Conservation (phyloP, 179 eudicot species). For the Silene noctiflora region DNA sequence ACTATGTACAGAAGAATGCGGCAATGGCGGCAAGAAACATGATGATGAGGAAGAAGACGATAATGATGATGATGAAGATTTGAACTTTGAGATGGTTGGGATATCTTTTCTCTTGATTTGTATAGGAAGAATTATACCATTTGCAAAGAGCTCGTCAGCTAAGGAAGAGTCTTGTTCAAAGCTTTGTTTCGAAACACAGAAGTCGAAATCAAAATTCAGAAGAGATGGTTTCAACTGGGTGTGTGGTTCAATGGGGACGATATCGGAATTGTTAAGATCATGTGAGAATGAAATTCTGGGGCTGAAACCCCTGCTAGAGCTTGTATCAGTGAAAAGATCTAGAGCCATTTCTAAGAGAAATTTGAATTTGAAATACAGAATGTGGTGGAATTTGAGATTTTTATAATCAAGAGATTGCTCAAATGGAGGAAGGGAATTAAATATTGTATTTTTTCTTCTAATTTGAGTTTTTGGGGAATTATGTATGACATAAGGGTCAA, state of each 20-base stretch:
- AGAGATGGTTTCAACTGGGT: conserved; percentile 26
- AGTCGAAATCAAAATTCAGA: conserved; percentile 33
- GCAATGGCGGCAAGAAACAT: conserved; percentile 20
- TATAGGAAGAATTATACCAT: conserved; percentile 35
- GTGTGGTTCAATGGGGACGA: conserved; percentile 31
- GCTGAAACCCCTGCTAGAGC: conserved; percentile 31
- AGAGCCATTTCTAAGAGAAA: conserved; percentile 30
- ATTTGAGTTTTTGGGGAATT: conserved; percentile 14
- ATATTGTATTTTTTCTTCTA: not conserved
- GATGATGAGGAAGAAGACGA: not conserved
- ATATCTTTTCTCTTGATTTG: conserved; percentile 36
- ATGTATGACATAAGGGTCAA: conserved; percentile 20
- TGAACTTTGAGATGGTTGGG: conserved; percentile 24
- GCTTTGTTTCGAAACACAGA: conserved; percentile 26
- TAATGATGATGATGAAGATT: conserved; percentile 16
- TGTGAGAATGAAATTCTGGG: conserved; percentile 45
- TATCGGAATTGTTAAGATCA: conserved; percentile 31
- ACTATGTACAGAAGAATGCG: conserved; percentile 12
- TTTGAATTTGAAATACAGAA: not conserved
- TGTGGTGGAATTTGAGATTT: not conserved
- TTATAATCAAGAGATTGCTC: not conserved
- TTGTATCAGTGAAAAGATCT: conserved; percentile 32
- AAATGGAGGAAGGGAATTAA: not conserved
- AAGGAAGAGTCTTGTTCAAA: conserved; percentile 33
- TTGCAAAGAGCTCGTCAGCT: conserved; percentile 39